Evolutionary conservation across 2,329 filamentous ascomycete genomes (phyloP).

Genomic region (Diaporthe sp.): DNA sequence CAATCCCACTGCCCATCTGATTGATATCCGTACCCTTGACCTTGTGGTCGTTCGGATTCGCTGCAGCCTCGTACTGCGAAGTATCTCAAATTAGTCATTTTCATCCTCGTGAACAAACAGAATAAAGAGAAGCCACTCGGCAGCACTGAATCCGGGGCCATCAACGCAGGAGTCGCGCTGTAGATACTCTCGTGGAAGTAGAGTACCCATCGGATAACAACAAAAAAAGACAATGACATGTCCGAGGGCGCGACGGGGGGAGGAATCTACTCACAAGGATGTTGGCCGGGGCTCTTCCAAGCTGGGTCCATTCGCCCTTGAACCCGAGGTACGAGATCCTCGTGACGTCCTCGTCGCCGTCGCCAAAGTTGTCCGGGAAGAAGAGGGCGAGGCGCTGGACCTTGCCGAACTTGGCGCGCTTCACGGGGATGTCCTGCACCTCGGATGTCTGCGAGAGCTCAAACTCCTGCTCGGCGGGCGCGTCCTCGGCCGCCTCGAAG

Average conservation of each 20-base stretch:
- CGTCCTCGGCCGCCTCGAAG: slow-evolving; percentile 80
- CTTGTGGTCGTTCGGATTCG: slow-evolving; percentile 90
- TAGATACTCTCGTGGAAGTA: neutral
- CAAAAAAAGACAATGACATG: neutral
- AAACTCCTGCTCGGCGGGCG: slow-evolving; percentile 79
- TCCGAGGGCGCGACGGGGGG: neutral
- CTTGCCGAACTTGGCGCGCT: slow-evolving; percentile 88
- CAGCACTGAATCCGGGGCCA: neutral
- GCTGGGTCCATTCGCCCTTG: slow-evolving; percentile 91
- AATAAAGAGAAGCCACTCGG: neutral
- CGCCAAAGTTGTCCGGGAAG: slow-evolving; percentile 90
- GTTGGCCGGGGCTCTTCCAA: slow-evolving; percentile 84
- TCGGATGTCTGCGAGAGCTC: slow-evolving; percentile 83
- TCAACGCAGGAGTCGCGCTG: neutral
- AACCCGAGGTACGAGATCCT: slow-evolving; percentile 88
- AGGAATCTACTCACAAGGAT: slow-evolving; percentile 67
- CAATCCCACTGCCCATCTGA: slow-evolving; percentile 67
- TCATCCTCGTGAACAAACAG: too few species aligned
- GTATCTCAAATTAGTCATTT: neutral
- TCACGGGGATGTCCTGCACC: slow-evolving; percentile 88
- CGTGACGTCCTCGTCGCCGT: slow-evolving; percentile 84
- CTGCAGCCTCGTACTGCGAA: slow-evolving; percentile 84
- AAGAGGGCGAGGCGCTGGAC: slow-evolving; percentile 88
- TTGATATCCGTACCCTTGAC: slow-evolving; percentile 69
- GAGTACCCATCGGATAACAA: neutral